Evolutionary conservation across 495 filamentous ascomycete species (phyloP).

Genomic region (Lasiosphaeria hispida): DNA sequence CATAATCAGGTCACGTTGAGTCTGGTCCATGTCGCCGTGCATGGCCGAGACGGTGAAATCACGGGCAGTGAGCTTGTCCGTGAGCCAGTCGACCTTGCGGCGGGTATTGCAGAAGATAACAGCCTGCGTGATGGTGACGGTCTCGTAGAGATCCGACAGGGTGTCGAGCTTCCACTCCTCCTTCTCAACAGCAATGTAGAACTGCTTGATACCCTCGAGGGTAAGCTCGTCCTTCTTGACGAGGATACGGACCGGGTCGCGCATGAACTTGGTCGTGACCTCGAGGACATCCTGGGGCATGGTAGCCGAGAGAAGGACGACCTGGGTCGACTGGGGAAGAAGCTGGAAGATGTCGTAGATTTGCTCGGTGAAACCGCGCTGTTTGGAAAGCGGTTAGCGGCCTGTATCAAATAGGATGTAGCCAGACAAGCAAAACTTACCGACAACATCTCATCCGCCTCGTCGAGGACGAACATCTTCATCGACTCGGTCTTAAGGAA

Average conservation of each 20-base stretch:
- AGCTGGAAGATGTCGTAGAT: constrained; percentile 99
- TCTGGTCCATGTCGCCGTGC: constrained; percentile 99
- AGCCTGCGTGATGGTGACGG: constrained; percentile 96
- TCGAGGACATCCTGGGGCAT: constrained; percentile 97
- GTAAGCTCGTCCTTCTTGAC: constrained; percentile 99
- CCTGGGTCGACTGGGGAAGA: constrained; percentile 92
- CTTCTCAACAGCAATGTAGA: constrained; percentile 99
- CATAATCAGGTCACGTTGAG: constrained; percentile 97
- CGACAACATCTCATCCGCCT: constrained; percentile 89
- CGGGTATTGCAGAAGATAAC: constrained; percentile 99
- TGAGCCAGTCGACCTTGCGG: constrained; percentile 99
- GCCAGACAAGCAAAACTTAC: constrained; percentile 49
- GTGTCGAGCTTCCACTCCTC: constrained; percentile 99
- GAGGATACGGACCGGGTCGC: constrained; percentile 95
- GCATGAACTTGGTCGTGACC: constrained; percentile 99
- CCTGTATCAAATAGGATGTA: not conserved
- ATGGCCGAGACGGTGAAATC: constrained; percentile 98
- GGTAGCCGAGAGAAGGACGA: constrained; percentile 95
- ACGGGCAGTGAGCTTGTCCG: constrained; percentile 95
- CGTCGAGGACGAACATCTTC: constrained; percentile 99
- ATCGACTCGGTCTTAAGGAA: constrained; percentile 90
- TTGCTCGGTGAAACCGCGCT: constrained; percentile 96
- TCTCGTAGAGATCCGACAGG: constrained; percentile 99
- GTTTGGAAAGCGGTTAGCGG: constrained; percentile 29
- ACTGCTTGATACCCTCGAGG: constrained; percentile 97